Conservation (phyloP, 345 rosid genomes). For the Stellera chamaejasme region DNA sequence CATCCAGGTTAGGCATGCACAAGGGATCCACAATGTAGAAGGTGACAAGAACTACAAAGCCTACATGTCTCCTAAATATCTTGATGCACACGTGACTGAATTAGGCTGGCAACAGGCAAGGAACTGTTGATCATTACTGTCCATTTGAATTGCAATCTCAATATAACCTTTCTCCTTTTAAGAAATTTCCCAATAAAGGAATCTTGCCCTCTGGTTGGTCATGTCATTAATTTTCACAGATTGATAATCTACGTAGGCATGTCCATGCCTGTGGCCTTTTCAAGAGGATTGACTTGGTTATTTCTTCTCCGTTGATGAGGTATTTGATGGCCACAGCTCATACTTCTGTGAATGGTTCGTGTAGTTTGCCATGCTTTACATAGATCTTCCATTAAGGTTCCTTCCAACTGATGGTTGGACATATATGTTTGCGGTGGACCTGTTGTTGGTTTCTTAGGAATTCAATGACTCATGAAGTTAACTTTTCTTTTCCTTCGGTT, state of each 20-base stretch:
- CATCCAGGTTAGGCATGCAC: conserved; percentile 98
- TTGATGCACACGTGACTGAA: conserved; percentile 85
- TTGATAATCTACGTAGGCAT: conserved; percentile 81
- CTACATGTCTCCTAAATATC: conserved; percentile 74
- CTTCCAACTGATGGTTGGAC: no score
- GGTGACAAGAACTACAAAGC: conserved; percentile 89
- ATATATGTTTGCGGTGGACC: no score
- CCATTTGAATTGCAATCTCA: background rate
- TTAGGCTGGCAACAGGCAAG: conserved; percentile 93
- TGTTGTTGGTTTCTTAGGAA: no score
- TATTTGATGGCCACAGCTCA: conserved; percentile 14
- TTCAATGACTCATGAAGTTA: no score
- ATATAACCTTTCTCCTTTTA: background rate
- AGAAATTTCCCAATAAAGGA: background rate
- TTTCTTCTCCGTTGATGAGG: conserved; percentile 80
- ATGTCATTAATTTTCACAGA: conserved; percentile 29
- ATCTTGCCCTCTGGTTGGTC: background rate
- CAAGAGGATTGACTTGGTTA: conserved; percentile 76
- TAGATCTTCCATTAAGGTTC: background rate
- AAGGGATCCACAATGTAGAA: conserved; percentile 93
- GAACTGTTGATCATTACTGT: background rate
- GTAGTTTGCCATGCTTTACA: background rate
- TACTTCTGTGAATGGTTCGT: conserved; percentile 1
- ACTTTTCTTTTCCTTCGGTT: no score
- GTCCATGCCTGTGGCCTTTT: conserved; percentile 63